These are phyloP conservation scores for Teratosphaeriaceae sp. DNA, from an alignment of 2,329 filamentous ascomycete species.

Conservation along the genomic window DNA sequence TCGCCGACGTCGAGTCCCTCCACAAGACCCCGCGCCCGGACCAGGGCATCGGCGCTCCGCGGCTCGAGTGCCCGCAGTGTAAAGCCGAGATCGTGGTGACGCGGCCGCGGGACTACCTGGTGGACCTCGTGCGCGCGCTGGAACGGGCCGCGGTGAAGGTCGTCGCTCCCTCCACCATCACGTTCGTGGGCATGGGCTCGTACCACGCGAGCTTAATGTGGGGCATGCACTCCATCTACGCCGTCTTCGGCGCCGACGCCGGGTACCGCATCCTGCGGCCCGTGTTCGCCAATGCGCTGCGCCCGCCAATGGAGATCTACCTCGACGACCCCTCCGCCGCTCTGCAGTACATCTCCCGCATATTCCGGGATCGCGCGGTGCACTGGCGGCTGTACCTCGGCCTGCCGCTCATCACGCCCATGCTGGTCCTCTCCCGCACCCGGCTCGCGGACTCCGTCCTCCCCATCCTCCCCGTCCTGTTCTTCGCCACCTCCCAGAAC, in stretches of 20 bases:
- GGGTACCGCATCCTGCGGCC: slow-evolving; percentile 48
- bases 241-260: slow-evolving; percentile 60
- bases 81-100: slow-evolving; percentile 72
- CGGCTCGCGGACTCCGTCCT: slow-evolving; percentile 57
- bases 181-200: slow-evolving; percentile 38
- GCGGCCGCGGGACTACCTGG: slow-evolving; percentile 65
- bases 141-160: slow-evolving; percentile 52
- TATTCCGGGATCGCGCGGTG: slow-evolving; percentile 23
- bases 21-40: slow-evolving; percentile 43
- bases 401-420: slow-evolving; percentile 60
- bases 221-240: slow-evolving; percentile 56
- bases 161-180: slow-evolving; percentile 58
- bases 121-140: slow-evolving; percentile 58
- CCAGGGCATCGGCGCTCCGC: slow-evolving; percentile 44
- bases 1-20: slow-evolving; percentile 75
- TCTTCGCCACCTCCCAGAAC: slow-evolving; percentile 50
- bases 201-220: slow-evolving; percentile 31
- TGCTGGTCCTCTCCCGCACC: slow-evolving; percentile 61
- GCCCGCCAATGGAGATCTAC: slow-evolving; percentile 19
- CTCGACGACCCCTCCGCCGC: slow-evolving; percentile 12
- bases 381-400: slow-evolving; percentile 52
- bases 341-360: slow-evolving; percentile 9
- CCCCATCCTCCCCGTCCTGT: slow-evolving; percentile 56
- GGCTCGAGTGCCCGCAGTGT: slow-evolving; percentile 82
- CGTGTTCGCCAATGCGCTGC: slow-evolving; percentile 19